These are phyloP conservation scores for Pythium phragmitis DNA, from an alignment of 352 stramenopile genomes.

Conservation along the genomic window DNA sequence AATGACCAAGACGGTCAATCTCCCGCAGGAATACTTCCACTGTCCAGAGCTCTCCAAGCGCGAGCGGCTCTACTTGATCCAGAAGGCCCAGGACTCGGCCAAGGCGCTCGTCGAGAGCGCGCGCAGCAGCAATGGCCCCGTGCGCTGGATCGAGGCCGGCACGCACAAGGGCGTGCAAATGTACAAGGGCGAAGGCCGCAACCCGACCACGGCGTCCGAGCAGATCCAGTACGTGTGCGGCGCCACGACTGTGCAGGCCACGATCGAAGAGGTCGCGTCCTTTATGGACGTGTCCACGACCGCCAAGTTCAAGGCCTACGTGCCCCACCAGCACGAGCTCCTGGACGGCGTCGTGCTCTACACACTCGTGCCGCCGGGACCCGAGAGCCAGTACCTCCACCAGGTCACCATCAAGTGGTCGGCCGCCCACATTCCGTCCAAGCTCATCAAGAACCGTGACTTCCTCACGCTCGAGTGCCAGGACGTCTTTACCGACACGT, in stretches of 20 bases:
- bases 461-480: conserved; percentile 78
- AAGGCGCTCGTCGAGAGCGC: conserved; percentile 57
- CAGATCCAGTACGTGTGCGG: conserved; percentile 60
- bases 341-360: conserved; percentile 65
- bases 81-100: conserved; percentile 62
- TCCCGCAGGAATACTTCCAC: conserved; percentile 58
- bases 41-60: conserved; percentile 49
- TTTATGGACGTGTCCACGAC: conserved; percentile 56
- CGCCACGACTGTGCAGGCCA: conserved; percentile 55
- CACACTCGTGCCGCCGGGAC: conserved; percentile 37
- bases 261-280: conserved; percentile 68
- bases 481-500: conserved; percentile 63
- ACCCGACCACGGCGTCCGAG: conserved; percentile 36
- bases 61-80: conserved; percentile 54
- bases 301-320: conserved; percentile 50
- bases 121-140: conserved; percentile 52
- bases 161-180: conserved; percentile 61
- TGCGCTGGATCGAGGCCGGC: conserved; percentile 57
- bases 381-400: conserved; percentile 43
- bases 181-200: conserved; percentile 61
- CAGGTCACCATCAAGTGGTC: conserved; percentile 76
- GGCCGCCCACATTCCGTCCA: conserved; percentile 47
- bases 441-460: conserved; percentile 66
- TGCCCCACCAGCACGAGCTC: conserved; percentile 40
- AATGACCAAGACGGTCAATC: conserved; percentile 25